These are phyloP conservation scores for Pestalotiopsis sp. DNA, from an alignment of 2,329 filamentous ascomycete species.

Conservation along the genomic window DNA sequence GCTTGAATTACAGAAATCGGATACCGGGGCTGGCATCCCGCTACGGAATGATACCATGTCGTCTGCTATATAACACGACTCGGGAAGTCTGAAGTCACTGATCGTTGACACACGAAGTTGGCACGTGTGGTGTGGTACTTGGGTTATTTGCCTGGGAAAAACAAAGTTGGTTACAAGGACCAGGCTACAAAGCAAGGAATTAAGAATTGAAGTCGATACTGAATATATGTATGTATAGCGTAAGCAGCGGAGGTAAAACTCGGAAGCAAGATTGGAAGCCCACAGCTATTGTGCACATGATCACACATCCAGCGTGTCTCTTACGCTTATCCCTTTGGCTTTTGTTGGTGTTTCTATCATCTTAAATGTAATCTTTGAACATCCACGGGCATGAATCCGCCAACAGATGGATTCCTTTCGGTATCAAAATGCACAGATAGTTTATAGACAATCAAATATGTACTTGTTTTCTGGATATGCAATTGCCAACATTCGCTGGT, in stretches of 20 bases:
- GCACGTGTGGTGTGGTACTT: not conserved
- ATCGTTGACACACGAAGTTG: not conserved
- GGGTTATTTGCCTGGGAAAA: not conserved
- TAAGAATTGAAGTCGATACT: not conserved
- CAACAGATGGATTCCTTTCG: too few relatives aligned
- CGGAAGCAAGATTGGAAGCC: not conserved
- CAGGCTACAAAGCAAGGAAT: not conserved
- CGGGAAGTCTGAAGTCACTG: slow-evolving; percentile 3
- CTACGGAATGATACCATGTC: not conserved
- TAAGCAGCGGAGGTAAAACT: not conserved
- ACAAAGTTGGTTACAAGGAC: not conserved
- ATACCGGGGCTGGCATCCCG: slow-evolving; percentile 9
- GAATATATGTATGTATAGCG: not conserved
- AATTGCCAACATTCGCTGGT: too few relatives aligned
- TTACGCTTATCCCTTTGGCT: too few relatives aligned
- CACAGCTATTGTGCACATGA: not conserved
- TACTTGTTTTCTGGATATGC: too few relatives aligned
- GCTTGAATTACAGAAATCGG: slow-evolving; percentile 4
- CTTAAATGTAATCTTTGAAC: too few relatives aligned
- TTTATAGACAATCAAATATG: too few relatives aligned
- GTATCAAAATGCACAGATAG: too few relatives aligned
- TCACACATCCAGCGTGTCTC: too few relatives aligned
- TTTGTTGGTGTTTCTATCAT: too few relatives aligned
- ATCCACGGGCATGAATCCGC: too few relatives aligned
- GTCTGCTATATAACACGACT: slow-evolving; percentile 6